These are phyloP conservation scores for Malassezia sympodialis DNA, from an alignment of 1,284 basidiomycete species.

Conservation along the genomic window DNA sequence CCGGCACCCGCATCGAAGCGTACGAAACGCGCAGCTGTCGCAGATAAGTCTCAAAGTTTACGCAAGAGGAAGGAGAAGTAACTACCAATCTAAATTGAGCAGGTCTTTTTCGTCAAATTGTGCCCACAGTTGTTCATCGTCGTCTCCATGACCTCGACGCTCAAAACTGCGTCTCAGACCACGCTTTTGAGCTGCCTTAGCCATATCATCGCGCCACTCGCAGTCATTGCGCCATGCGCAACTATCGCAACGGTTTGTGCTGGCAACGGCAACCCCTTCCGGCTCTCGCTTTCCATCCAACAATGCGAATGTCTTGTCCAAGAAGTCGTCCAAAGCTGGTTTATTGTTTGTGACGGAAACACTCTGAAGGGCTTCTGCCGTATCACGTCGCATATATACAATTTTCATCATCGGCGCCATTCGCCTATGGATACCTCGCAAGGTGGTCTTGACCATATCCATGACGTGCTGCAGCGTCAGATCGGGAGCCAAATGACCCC, in stretches of 20 bases:
- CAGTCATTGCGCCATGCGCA: slow-evolving; percentile 38
- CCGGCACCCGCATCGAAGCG: not conserved
- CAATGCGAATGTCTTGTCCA: slow-evolving; percentile 23
- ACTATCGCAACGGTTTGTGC: slow-evolving; percentile 27
- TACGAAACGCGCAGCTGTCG: not conserved
- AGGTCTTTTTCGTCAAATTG: slow-evolving; percentile 15
- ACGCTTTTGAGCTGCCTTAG: slow-evolving; percentile 3
- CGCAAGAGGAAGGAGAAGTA: slow-evolving; percentile 9
- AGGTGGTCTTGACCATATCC: not conserved
- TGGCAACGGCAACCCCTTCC: slow-evolving; percentile 20
- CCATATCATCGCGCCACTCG: slow-evolving; percentile 33
- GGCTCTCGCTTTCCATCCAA: slow-evolving; percentile 25
- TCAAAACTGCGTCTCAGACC: not conserved
- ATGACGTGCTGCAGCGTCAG: not conserved
- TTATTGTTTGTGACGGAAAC: slow-evolving; percentile 23
- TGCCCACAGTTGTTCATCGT: slow-evolving; percentile 20
- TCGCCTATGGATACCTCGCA: not conserved
- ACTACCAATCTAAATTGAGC: slow-evolving; percentile 5
- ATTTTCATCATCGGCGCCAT: not conserved
- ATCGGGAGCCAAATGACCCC: not conserved
- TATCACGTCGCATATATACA: slow-evolving; percentile 2
- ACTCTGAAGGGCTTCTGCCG: slow-evolving; percentile 17
- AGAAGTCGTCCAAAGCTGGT: slow-evolving; percentile 16
- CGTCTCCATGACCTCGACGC: not conserved
- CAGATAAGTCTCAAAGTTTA: not conserved